Evolutionary conservation across 805 yeast species (phyloP).

Genomic region (Schwanniomyces occidentalis): DNA sequence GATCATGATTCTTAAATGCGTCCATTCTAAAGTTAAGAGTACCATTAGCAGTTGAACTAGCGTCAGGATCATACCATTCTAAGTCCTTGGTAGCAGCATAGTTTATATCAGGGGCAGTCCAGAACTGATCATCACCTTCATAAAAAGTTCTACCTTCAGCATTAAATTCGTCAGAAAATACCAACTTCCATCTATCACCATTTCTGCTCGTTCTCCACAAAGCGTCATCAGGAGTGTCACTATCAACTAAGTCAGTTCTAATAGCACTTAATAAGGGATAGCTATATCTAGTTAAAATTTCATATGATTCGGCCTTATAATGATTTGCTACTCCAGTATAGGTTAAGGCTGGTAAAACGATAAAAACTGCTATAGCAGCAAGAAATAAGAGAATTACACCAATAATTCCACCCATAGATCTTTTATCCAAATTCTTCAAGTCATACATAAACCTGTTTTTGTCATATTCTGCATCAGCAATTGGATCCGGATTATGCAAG

Average conservation of each 20-base stretch:
- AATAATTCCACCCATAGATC: constrained; percentile 60
- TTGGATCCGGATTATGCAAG: constrained; percentile 94
- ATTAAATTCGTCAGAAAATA: constrained; percentile 89
- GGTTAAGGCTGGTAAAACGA: constrained; percentile 81
- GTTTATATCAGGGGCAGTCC: constrained; percentile 80
- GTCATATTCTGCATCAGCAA: constrained; percentile 84
- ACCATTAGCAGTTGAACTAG: constrained; percentile 75
- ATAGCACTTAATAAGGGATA: constrained; percentile 61
- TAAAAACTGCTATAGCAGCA: constrained; percentile 68
- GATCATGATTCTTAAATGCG: constrained; percentile 75
- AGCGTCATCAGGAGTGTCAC: constrained; percentile 65
- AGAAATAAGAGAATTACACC: constrained; percentile 59
- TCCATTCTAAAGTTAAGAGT: constrained; percentile 70
- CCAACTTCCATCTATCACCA: constrained; percentile 73
- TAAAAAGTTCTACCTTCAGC: constrained; percentile 88
- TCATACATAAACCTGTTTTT: constrained; percentile 65
- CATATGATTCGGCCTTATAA: constrained; percentile 34
- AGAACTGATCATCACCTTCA: constrained; percentile 88
- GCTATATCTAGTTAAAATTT: constrained; percentile 50
- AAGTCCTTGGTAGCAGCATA: constrained; percentile 87
- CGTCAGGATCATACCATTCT: constrained; percentile 97
- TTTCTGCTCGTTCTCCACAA: constrained; percentile 50
- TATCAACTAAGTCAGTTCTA: constrained; percentile 61
- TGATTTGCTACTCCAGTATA: constrained; percentile 63
- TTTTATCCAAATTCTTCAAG: constrained; percentile 62